A percentile compares a stretch with the other conserved stretches of the same genome.
These are phyloP conservation scores for Pestalotiopsis sp. DNA, from an alignment of 2,329 filamentous ascomycete genomes.

Conservation along the genomic window DNA sequence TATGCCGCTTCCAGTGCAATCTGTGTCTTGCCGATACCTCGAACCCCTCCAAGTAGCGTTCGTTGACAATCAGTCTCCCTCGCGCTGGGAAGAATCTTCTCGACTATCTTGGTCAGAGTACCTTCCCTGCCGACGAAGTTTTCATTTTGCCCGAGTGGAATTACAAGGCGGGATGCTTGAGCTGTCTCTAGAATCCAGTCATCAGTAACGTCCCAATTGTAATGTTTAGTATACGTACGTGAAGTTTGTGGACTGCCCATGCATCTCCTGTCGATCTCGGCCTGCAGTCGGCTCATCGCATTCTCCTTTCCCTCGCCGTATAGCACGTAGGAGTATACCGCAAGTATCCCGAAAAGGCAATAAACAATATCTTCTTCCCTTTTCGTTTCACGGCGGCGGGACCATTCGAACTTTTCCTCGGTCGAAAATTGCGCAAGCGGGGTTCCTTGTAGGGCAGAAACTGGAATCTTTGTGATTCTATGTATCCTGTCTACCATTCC, in stretches of 20 bases:
- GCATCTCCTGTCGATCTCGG: neutral
- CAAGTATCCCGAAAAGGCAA: neutral
- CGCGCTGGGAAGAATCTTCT: neutral
- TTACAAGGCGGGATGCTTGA: neutral
- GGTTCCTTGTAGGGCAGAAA: neutral
- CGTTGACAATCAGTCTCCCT: slow-evolving; percentile 23
- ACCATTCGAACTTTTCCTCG: neutral
- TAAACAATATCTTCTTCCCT: neutral
- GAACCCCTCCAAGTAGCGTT: slow-evolving; percentile 19
- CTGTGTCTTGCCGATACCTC: slow-evolving; percentile 35
- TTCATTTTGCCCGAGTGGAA: slow-evolving; percentile 6
- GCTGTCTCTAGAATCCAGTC: neutral
- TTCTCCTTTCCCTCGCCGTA: neutral
- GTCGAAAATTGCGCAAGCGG: neutral
- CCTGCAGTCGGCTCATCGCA: neutral
- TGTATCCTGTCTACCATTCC: neutral
- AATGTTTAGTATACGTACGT: neutral
- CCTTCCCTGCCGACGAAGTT: slow-evolving; percentile 7
- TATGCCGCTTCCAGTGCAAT: slow-evolving; percentile 36
- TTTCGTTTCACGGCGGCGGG: neutral
- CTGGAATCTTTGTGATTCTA: neutral
- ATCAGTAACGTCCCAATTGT: neutral
- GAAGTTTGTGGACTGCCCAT: neutral
- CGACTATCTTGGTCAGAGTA: neutral
- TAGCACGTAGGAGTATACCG: neutral